A percentile compares a stretch with the other conserved stretches of the same genome.
These are phyloP conservation scores for Termitomyces bulborhizus DNA, from an alignment of 768 basidiomycete genomes.

Conservation along the genomic window DNA sequence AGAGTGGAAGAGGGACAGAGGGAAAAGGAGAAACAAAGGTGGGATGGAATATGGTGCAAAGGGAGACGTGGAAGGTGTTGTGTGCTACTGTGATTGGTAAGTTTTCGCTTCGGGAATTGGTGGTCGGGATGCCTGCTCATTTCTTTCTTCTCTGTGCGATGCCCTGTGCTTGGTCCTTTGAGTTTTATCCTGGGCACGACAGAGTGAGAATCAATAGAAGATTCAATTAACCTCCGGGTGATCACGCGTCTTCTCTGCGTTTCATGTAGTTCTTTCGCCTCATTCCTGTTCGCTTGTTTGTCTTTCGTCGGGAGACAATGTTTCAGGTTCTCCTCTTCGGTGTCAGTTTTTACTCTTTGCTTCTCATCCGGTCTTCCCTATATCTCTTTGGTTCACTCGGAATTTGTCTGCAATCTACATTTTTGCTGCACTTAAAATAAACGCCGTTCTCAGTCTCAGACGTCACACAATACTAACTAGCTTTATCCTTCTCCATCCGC, in stretches of 20 bases:
- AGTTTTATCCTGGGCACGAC: not conserved
- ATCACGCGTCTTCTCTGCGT: not conserved
- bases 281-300: no score
- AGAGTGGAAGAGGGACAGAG: not conserved
- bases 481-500: no score
- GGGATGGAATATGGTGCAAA: constrained; percentile 37
- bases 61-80: constrained; percentile 46
- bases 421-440: no score
- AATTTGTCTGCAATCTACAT: no score
- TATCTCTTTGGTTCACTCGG: no score
- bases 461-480: no score
- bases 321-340: no score
- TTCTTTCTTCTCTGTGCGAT: not conserved
- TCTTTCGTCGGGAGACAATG: no score
- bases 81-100: constrained; percentile 36
- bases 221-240: not conserved
- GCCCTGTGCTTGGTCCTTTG: no score
- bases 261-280: not conserved
- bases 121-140: not conserved
- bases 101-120: constrained; percentile 9
- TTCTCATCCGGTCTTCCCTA: no score
- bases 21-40: constrained; percentile 11
- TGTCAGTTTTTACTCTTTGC: no score
- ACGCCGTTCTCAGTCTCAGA: no score
- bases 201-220: not conserved